A percentile compares a stretch with the other conserved stretches of the same genome.
Conservation (phyloP, 169 alveolate species). For the Plasmodium fragile region DNA sequence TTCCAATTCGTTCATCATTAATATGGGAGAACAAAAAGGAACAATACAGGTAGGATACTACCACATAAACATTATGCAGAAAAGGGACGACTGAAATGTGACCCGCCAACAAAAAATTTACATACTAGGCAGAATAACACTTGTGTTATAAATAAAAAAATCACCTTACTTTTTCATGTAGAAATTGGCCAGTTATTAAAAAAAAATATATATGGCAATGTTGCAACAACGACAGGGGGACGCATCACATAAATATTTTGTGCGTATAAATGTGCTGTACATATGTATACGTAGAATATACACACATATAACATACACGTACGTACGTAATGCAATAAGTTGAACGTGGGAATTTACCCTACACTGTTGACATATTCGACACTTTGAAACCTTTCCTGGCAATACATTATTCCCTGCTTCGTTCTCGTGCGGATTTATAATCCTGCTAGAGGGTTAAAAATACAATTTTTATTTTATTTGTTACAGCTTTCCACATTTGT, state of each 20-base stretch:
- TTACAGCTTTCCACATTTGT: neutral
- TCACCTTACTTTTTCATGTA: neutral
- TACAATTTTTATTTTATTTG: neutral
- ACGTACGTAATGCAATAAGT: neutral
- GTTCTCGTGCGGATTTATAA: neutral
- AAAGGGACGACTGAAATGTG: neutral
- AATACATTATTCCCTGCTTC: neutral
- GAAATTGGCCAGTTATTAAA: neutral
- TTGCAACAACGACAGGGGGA: neutral
- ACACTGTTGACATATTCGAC: neutral
- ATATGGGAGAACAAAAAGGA: neutral
- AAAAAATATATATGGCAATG: neutral
- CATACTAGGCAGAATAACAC: neutral
- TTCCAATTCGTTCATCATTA: neutral
- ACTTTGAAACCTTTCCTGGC: neutral
- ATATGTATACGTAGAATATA: neutral
- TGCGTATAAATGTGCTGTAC: neutral
- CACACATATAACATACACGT: neutral
- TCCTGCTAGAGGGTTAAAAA: neutral
- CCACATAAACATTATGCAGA: neutral
- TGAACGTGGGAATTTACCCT: neutral
- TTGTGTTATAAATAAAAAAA: neutral
- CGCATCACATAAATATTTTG: neutral
- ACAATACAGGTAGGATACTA: neutral
- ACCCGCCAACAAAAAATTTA: neutral